Conservation (phyloP, 2,329 filamentous ascomycete genomes). For the Diplodia corticola region DNA sequence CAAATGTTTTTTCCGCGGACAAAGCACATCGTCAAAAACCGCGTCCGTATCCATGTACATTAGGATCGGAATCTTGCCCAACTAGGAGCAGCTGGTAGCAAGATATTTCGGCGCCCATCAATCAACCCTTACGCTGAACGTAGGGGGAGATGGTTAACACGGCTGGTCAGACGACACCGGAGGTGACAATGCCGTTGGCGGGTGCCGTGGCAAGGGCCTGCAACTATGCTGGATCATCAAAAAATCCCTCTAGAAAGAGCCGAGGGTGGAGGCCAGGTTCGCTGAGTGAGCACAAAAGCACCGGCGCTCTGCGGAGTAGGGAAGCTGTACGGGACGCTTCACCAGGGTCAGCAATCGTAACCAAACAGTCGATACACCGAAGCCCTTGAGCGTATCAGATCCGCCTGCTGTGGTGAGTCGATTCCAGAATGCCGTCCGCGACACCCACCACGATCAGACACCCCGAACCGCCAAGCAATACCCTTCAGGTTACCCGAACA, state of each 20-base stretch:
- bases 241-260: slow-evolving; percentile 25
- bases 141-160: slow-evolving; percentile 65
- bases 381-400: slow-evolving; percentile 31
- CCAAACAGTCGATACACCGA: slow-evolving; percentile 20
- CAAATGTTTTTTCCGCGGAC: slow-evolving; percentile 61
- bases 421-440: slow-evolving; percentile 11
- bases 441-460: slow-evolving; percentile 7
- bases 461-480: slow-evolving; percentile 7
- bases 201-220: slow-evolving; percentile 55
- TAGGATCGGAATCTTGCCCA: slow-evolving; percentile 33
- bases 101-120: slow-evolving; percentile 58
- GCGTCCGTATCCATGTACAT: slow-evolving; percentile 54
- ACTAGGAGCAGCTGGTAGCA: slow-evolving; percentile 28
- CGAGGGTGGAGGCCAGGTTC: slow-evolving; percentile 47
- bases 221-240: slow-evolving; percentile 41
- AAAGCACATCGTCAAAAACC: slow-evolving; percentile 98
- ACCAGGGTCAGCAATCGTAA: slow-evolving; percentile 26
- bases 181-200: slow-evolving; percentile 53
- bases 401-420: slow-evolving; percentile 27
- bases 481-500: slow-evolving; percentile 31
- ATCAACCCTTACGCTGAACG: slow-evolving; percentile 53
- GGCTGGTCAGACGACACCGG: slow-evolving; percentile 60
- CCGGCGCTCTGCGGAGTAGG: slow-evolving; percentile 40
- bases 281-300: slow-evolving; percentile 7
- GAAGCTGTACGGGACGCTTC: slow-evolving; percentile 53